Evolutionary conservation across 1,284 basidiomycete species (phyloP).

Genomic region (Tylopilus sp.): DNA sequence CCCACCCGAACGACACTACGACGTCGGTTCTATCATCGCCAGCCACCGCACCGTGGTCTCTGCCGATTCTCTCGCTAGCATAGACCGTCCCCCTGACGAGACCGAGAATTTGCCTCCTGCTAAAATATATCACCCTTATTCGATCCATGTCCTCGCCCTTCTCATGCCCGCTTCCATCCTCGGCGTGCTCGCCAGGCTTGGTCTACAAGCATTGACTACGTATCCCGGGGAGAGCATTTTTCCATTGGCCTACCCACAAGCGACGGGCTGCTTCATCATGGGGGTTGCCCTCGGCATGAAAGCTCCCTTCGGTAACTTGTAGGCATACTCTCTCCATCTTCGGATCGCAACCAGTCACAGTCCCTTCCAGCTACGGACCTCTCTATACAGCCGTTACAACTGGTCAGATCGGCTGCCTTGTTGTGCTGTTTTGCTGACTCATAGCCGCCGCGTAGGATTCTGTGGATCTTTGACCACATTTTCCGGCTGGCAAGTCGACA

Average conservation of each 20-base stretch:
- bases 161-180: slow-evolving; percentile 75
- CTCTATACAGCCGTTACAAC: slow-evolving; percentile 87
- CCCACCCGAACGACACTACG: slow-evolving; percentile 12
- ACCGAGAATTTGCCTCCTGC: slow-evolving; percentile 39
- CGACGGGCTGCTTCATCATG: slow-evolving; percentile 89
- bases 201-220: slow-evolving; percentile 62
- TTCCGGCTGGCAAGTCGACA: slow-evolving; percentile 88
- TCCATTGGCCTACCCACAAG: slow-evolving; percentile 83
- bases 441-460: slow-evolving; percentile 56
- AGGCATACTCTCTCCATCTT: slow-evolving; percentile 33
- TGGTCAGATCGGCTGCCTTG: slow-evolving; percentile 42
- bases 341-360: slow-evolving; percentile 7
- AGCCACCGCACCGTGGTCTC: slow-evolving; percentile 34
- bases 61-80: slow-evolving; percentile 43
- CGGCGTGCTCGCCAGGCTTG: slow-evolving; percentile 74
- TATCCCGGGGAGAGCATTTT: slow-evolving; percentile 79
- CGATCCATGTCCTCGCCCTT: slow-evolving; percentile 60
- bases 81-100: slow-evolving; percentile 50
- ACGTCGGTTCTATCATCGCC: slow-evolving; percentile 35
- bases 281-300: slow-evolving; percentile 70
- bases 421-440: slow-evolving; percentile 5
- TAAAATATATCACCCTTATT: slow-evolving; percentile 55
- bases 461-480: slow-evolving; percentile 97
- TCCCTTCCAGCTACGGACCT: slow-evolving; percentile 67
- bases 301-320: slow-evolving; percentile 71